phyloP scores from a whole-genome alignment of 768 basidiomycete genomes.

The Psilocybe cyanescens region DNA sequence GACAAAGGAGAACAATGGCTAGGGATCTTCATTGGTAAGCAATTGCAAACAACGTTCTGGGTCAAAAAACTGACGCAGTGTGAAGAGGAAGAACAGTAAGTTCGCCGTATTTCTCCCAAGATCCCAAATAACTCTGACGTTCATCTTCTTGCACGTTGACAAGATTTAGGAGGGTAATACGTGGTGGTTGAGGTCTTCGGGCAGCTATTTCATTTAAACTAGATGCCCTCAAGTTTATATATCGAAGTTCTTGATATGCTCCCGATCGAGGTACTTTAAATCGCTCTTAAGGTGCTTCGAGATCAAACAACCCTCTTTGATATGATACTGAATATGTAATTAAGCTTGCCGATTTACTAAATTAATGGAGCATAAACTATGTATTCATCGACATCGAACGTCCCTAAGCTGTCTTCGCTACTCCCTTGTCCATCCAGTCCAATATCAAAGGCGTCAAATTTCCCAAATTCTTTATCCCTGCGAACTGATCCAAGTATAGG shows the following conservation, averaged over 20 bases:
- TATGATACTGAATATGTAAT: conserved; percentile 2
- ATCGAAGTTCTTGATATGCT: not conserved
- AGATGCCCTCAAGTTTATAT: conserved; percentile 4
- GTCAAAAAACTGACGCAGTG: conserved; percentile 8
- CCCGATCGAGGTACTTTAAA: not conserved
- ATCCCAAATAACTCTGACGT: not conserved
- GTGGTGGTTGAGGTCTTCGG: conserved; percentile 6
- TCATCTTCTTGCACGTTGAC: not conserved
- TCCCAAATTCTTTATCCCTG: conserved; percentile 19
- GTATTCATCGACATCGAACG: not conserved
- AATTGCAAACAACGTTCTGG: not conserved
- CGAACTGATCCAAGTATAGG: conserved; percentile 23
- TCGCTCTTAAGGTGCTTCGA: conserved; percentile 5
- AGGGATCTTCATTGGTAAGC: not conserved
- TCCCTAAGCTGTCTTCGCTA: not conserved
- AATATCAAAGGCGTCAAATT: conserved; percentile 21
- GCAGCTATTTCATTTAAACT: conserved; percentile 7
- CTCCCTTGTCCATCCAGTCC: conserved; percentile 21
- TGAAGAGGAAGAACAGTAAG: conserved; percentile 1
- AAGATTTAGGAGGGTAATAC: not conserved
- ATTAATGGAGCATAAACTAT: not conserved
- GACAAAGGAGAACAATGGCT: conserved; percentile 9
- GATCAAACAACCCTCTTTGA: not conserved
- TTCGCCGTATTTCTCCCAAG: conserved; percentile 1
- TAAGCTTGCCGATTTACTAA: not conserved